Base-by-base conservation (phyloP, 2,329 filamentous ascomycete species). In the Sphaerostilbella broomeana region DNA sequence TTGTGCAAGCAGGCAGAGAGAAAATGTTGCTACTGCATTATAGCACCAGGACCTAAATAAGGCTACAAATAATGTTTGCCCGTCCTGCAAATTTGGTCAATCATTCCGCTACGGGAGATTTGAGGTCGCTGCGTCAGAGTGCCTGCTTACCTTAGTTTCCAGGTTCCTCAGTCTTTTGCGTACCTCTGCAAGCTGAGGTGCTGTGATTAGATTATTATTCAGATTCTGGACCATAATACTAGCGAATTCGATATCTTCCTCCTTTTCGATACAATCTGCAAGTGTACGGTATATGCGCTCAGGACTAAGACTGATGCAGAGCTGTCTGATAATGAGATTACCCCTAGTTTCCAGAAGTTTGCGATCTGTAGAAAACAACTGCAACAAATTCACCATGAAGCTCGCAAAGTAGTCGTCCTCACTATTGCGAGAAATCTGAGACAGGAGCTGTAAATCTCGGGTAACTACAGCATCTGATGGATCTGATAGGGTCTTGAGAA, bases 181-280 rank as follows among this genome's bases (percentile, higher is more conserved):
- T 47, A 98, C 71, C 51, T 97, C 94, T 2, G 86, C 80, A 20
- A 98, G 70, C 61, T 98, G 89, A 1, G 94, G 92, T 0, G 94
- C 92, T 2, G 94, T 98, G 49, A 98, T 95, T 39, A 98, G 79
- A 54, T 98, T 98, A 62, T 98, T 98, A 67, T 98, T 98, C 37
- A 98, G 72, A 54, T 97, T 97, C 60, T 98, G 92, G 20, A 98
- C 88, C 92, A 98, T 98, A 53, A 98, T 97, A 58, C 90, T 95
- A 12, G 92, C 90, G 62, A 98, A 98, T 59, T 98, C 94, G 28
- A 98, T 79, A 58, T 98, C 92, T 64, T 97, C 92, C 60, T 98
- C 92, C 56, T 89, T 94, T 61, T 97, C 92, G 8, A 98, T 84
- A 51, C 92, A 95, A 53, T 98, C 92, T 18, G 92, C 94, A 47